Evolutionary conservation across 2,329 filamentous ascomycete species (phyloP).

Genomic region (Rachicladosporium sp.): DNA sequence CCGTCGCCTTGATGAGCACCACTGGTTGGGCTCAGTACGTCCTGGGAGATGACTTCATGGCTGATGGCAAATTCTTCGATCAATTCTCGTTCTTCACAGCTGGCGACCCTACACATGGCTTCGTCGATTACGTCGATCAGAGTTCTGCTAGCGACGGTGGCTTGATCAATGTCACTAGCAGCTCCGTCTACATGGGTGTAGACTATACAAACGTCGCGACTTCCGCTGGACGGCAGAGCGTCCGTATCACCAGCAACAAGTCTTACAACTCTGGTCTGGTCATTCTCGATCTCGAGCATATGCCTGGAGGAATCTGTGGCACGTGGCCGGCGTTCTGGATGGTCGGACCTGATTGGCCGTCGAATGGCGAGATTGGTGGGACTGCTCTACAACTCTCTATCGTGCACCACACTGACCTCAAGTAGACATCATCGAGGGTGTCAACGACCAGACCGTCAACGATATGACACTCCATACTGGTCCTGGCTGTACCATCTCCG

Average conservation of each 20-base stretch:
- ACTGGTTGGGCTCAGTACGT: conserved; percentile 19
- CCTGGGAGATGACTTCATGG: conserved; percentile 37
- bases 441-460: conserved; percentile 23
- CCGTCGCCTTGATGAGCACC: conserved; percentile 13
- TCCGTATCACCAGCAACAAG: conserved; percentile 58
- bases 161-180: conserved; percentile 14
- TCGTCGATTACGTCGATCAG: conserved; percentile 55
- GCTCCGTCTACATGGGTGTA: conserved; percentile 21
- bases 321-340: conserved; percentile 41
- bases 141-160: conserved; percentile 34
- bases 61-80: conserved; percentile 35
- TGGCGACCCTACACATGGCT: conserved; percentile 60
- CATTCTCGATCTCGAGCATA: conserved; percentile 60
- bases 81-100: conserved; percentile 40
- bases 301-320: conserved; percentile 59
- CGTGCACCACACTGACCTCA: background rate
- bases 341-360: conserved; percentile 28
- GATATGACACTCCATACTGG: conserved; percentile 26
- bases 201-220: conserved; percentile 31
- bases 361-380: conserved; percentile 22
- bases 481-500: conserved; percentile 20
- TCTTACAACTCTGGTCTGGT: conserved; percentile 55
- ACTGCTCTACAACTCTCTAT: background rate
- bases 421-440: conserved; percentile 27
- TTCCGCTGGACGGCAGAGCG: conserved; percentile 49